Evolutionary conservation across 1,139 yeast species (phyloP).

Genomic region (Diutina sp.): DNA sequence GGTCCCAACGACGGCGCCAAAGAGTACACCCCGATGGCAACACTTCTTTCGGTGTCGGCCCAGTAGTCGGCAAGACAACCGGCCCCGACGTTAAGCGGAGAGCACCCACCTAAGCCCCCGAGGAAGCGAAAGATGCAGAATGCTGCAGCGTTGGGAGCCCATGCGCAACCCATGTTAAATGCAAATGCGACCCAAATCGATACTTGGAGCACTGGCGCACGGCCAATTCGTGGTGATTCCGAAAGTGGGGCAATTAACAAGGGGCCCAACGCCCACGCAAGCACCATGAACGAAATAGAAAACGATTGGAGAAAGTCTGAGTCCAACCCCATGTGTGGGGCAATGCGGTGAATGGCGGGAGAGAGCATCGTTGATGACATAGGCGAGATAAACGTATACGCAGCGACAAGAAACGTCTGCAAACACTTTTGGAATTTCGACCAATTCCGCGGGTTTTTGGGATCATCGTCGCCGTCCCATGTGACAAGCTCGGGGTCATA

Average conservation of each 20-base stretch:
- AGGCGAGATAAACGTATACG: conserved; percentile 44
- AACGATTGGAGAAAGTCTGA: conserved; percentile 28
- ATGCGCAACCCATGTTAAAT: conserved; percentile 49
- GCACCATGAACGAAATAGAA: conserved; percentile 43
- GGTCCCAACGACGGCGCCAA: conserved; percentile 40
- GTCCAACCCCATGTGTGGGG: conserved; percentile 26
- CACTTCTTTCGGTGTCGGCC: conserved; percentile 35
- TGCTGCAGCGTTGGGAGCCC: conserved; percentile 38
- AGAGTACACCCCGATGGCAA: conserved; percentile 48
- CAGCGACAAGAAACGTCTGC: conserved; percentile 35
- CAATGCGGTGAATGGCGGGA: conserved; percentile 40
- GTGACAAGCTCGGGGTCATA: conserved; percentile 53
- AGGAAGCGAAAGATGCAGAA: conserved; percentile 44
- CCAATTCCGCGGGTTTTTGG: conserved; percentile 54
- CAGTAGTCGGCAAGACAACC: conserved; percentile 57
- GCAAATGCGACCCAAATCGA: conserved; percentile 38
- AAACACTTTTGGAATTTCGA: conserved; percentile 20
- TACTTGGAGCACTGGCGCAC: conserved; percentile 35
- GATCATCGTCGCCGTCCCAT: conserved; percentile 54
- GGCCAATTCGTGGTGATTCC: conserved; percentile 38
- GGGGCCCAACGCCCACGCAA: conserved; percentile 56
- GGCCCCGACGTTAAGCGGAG: conserved; percentile 60
- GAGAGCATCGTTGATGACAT: conserved; percentile 48
- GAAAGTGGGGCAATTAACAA: conserved; percentile 48
- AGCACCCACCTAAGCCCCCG: conserved; percentile 56